Conservation (phyloP, 495 filamentous ascomycete genomes). For the Penicillium angulare region DNA sequence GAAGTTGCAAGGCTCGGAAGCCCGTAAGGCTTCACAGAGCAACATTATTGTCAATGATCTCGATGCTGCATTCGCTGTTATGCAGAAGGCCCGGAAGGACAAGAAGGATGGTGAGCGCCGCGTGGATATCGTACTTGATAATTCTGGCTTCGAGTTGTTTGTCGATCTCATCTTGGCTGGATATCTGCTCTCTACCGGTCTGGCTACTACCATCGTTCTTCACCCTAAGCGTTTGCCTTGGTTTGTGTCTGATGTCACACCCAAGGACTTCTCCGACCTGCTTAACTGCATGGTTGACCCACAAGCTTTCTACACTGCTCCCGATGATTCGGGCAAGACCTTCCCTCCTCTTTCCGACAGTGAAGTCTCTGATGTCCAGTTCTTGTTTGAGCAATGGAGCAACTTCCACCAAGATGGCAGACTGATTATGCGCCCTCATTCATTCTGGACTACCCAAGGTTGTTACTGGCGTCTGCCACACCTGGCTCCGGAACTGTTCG, state of each 20-base stretch:
- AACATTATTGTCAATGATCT: constrained; percentile 90
- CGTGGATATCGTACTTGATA: constrained; percentile 93
- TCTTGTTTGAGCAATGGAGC: constrained; percentile 81
- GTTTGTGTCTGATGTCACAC: constrained; percentile 95
- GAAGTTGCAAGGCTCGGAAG: constrained; percentile 85
- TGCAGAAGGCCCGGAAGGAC: constrained; percentile 58
- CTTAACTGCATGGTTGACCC: constrained; percentile 74
- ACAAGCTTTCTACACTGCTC: constrained; percentile 69
- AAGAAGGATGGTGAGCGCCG: constrained; percentile 58
- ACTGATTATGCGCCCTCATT: constrained; percentile 73
- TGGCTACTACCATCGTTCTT: constrained; percentile 85
- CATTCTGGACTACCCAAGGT: constrained; percentile 84
- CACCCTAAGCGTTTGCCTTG: constrained; percentile 93
- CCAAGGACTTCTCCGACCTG: constrained; percentile 76
- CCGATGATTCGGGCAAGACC: constrained; percentile 62
- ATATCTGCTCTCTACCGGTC: constrained; percentile 74
- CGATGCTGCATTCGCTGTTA: constrained; percentile 63
- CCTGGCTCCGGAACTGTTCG: constrained; percentile 61
- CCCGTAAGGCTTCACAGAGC: constrained; percentile 76
- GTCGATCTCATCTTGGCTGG: constrained; percentile 90
- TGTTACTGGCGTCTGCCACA: constrained; percentile 84
- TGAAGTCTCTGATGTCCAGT: constrained; percentile 64
- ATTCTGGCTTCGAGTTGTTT: constrained; percentile 94
- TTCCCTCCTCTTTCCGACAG: constrained; percentile 60
- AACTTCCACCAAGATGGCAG: constrained; percentile 76